Percentiles rank a stretch among this genome's conserved stretches.
Conservation (phyloP, 1,284 basidiomycete genomes). For the Coriolopsis trogii region DNA sequence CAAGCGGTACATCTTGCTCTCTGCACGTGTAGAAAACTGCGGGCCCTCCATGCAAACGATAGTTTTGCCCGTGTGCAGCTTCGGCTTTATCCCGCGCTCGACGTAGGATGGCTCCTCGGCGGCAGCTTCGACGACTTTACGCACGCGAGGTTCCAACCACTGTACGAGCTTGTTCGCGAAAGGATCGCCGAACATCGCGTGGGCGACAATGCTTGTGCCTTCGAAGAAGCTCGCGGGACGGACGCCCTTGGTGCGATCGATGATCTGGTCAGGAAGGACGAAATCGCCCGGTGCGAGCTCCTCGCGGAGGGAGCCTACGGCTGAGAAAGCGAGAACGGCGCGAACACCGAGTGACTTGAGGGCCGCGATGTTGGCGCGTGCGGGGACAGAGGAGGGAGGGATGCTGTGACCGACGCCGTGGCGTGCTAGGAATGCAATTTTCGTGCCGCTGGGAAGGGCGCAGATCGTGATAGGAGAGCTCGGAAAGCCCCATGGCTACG, state of each 20-base stretch:
- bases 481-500: slow-evolving; percentile 91
- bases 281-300: slow-evolving; percentile 94
- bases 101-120: slow-evolving; percentile 15
- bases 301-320: slow-evolving; percentile 95
- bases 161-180: slow-evolving; percentile 69
- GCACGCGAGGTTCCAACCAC: slow-evolving; percentile 74
- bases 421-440: slow-evolving; percentile 90
- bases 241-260: slow-evolving; percentile 95
- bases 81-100: slow-evolving; percentile 55
- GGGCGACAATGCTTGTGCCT: slow-evolving; percentile 81
- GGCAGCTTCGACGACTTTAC: slow-evolving; percentile 61
- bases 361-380: slow-evolving; percentile 93
- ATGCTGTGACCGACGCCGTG: slow-evolving; percentile 83
- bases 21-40: slow-evolving; percentile 92
- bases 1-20: slow-evolving; percentile 91
- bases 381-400: slow-evolving; percentile 78
- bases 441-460: slow-evolving; percentile 75
- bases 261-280: slow-evolving; percentile 90
- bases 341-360: slow-evolving; percentile 91
- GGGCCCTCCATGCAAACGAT: slow-evolving; percentile 98
- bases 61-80: slow-evolving; percentile 80
- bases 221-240: slow-evolving; percentile 89
- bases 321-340: slow-evolving; percentile 91
- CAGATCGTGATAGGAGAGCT: slow-evolving; percentile 92
- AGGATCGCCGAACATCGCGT: slow-evolving; percentile 94